Evolutionary conservation across 768 basidiomycete genomes (phyloP), one percentile per base, ranked within the genome.

Genomic region (Candolleomyces eurysporus): DNA sequence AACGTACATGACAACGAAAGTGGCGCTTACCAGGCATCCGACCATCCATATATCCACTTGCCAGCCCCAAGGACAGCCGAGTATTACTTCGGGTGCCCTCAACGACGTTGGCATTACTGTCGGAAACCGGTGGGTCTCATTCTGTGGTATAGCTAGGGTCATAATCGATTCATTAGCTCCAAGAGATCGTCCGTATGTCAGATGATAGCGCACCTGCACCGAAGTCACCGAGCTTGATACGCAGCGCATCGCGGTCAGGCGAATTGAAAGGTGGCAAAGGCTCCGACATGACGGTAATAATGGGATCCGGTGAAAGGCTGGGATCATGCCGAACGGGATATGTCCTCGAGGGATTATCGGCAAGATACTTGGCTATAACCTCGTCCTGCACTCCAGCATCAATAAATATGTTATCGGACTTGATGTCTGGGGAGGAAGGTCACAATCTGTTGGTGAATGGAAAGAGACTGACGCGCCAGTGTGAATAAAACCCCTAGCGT

Each of bases 41-140:
- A 73, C 48, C 21, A 61, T 60, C 72, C 68, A 73, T 32, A 71
- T 71, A 45, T 73, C 69, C 40, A 71, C 63, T 6, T 68, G 40
- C 4, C 67, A 52, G 17, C 59, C 53, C 69, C 69, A 65, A 5
- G 58, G 53, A 45, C 61, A 61, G 6, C 64, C 54, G 21, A 73
- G 67, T 53, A 65, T 67, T 40, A 73, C 63, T 58, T 73, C 72
- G 8, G 72, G 70, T 1, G 69, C 69, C 17, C 66, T 64, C 45
- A 71, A 39, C 10, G 14, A 16, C 14, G 52, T 53, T 16, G 42
- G 42, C 42, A 43, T 43, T 43, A 17, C 42, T 17, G 17, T 43
- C 17, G n/a, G n/a, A n/a, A n/a, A n/a, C n/a, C n/a, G n/a, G n/a
- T n/a, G 8, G 9, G 42, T 8, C 17, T 43, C 42, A 17, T 43